A percentile compares a stretch with the other conserved stretches of the same genome.
Conservation (phyloP, 768 basidiomycete genomes). For the Exidia glandulosa region DNA sequence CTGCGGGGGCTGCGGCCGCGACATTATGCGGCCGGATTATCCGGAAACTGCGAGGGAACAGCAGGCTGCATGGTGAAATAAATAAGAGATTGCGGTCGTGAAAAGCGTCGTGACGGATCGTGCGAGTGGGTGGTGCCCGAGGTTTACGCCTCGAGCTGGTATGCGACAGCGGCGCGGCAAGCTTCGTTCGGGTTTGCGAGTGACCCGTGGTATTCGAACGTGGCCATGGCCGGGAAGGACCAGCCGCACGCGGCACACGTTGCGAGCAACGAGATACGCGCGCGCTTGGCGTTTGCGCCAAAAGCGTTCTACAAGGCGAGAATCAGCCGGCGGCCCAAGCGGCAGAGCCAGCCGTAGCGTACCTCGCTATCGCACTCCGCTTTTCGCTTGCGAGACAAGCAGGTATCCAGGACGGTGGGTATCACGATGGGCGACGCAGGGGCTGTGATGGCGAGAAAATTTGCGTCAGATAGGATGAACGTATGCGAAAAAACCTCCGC, state of each 20-base stretch:
- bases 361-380: slow-evolving; percentile 18
- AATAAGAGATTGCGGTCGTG: no score
- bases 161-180: slow-evolving; percentile 62
- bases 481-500: slow-evolving; percentile 21
- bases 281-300: not conserved
- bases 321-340: not conserved
- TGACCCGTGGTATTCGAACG: slow-evolving; percentile 22
- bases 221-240: slow-evolving; percentile 73
- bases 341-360: not conserved
- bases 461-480: slow-evolving; percentile 11
- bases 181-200: slow-evolving; percentile 31
- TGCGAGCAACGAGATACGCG: not conserved
- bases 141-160: slow-evolving; percentile 44
- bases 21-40: no score
- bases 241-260: slow-evolving; percentile 30
- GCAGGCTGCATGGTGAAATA: no score
- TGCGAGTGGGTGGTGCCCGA: no score
- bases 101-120: no score
- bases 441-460: slow-evolving; percentile 5
- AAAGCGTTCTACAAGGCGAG: not conserved
- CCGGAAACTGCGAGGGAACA: no score
- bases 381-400: slow-evolving; percentile 40
- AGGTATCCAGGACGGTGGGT: slow-evolving; percentile 10
- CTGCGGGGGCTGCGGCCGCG: no score
- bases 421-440: slow-evolving; percentile 4